Base-by-base conservation (phyloP, 305 asterid genomes). In the Fraxinus paxiana region DNA sequence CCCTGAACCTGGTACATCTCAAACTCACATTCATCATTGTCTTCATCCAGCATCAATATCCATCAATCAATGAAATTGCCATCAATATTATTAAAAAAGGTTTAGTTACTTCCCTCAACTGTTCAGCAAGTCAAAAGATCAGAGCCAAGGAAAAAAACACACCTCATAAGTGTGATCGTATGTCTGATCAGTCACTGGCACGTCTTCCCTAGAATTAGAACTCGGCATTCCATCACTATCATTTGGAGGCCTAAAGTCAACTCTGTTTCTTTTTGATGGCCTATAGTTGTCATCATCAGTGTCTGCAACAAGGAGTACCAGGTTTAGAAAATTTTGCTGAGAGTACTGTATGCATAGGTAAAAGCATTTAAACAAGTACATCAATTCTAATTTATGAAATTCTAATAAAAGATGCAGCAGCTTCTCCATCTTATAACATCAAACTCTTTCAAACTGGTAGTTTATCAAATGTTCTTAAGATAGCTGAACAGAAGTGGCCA, bases 1-100 rank as follows among this genome's bases (percentile, higher is more conserved):
- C 98, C 98, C 86, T 92, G 98, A 82, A 95, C 97, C 80, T 88
- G 88, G 83, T 95, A 91, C 97, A 93, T 91, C 78, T 93, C 98
- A 91, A 84, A 87, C 83, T 92, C 98, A 17, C 88, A 93, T 81
- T 91, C 97, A 54, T 92, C 98, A 70, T 94, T 90, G 71, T 96
- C 99, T 4, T 92, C 98, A 31, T 94, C 98, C 99, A 92, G 79
- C 33, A 43, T 22, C 67, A 78, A 79, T 73, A 77, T 46, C 80
- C 80, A 56, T 37, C 33, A 75, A 79, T 77, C 67, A 30, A 34
- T 13, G 67, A 83, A 67, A 24, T 38, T 48, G 71, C 43, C 22
- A 22, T 33, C 7, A 76, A 30, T 56, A 71, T 26, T 10, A 33
- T 33, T 34, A 5, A 37, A 72, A 77, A 15, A 18, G 4, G 26